These are phyloP conservation scores for Pichia sp. DNA, from an alignment of 1,139 yeast species.

Conservation along the genomic window DNA sequence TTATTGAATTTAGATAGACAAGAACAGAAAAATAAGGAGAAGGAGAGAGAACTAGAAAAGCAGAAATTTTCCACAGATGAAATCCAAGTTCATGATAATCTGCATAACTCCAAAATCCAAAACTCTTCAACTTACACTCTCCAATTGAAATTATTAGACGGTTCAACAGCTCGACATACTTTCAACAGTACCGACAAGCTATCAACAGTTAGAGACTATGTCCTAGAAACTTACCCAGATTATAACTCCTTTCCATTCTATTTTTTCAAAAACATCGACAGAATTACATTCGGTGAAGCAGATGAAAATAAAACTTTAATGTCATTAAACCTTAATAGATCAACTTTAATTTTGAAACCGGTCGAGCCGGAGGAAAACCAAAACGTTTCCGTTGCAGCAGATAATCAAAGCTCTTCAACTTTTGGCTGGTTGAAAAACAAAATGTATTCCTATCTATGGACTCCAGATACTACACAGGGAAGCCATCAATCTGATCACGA, in stretches of 20 bases:
- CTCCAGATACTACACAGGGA: slow-evolving; percentile 2
- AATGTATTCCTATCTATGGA: slow-evolving; percentile 19
- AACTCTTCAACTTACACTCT: slow-evolving; percentile 23
- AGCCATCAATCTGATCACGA: background rate
- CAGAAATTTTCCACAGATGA: background rate
- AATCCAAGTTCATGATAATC: slow-evolving; percentile 21
- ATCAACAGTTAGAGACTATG: slow-evolving; percentile 27
- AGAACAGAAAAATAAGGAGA: slow-evolving; percentile 36
- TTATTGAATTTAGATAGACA: slow-evolving; percentile 50
- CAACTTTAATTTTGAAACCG: slow-evolving; percentile 34
- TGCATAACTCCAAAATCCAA: slow-evolving; percentile 21
- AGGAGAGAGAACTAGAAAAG: background rate
- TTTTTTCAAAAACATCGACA: slow-evolving; percentile 33
- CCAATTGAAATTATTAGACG: slow-evolving; percentile 34
- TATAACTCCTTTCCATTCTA: slow-evolving; percentile 31
- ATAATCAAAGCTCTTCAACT: slow-evolving; percentile 8
- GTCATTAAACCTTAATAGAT: slow-evolving; percentile 30
- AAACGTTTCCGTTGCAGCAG: slow-evolving; percentile 1
- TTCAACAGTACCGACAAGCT: slow-evolving; percentile 24
- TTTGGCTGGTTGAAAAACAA: slow-evolving; percentile 20
- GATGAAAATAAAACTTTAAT: slow-evolving; percentile 30
- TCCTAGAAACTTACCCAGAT: slow-evolving; percentile 28
- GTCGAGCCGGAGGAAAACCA: slow-evolving; percentile 25
- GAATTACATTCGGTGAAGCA: slow-evolving; percentile 31
- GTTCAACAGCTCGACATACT: slow-evolving; percentile 25